These are phyloP conservation scores for Paraphoma chrysanthemicola DNA, from an alignment of 2,329 filamentous ascomycete species.

Conservation along the genomic window DNA sequence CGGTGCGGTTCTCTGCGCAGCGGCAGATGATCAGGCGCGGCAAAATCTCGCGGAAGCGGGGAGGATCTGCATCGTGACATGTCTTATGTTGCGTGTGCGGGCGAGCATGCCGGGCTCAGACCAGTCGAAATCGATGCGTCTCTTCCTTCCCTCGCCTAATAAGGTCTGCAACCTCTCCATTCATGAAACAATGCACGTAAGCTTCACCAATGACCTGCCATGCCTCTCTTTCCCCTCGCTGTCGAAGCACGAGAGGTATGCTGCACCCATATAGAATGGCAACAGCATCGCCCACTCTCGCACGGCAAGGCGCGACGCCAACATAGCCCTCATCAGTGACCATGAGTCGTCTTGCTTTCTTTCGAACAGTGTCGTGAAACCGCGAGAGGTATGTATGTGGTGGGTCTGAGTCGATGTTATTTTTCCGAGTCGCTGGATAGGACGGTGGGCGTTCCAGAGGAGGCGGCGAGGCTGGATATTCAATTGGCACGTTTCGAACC, in stretches of 20 bases:
- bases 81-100: no score
- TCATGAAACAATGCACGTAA: constrained; percentile 38
- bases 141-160: constrained; percentile 17
- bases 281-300: constrained; percentile 35
- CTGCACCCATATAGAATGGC: constrained; percentile 45
- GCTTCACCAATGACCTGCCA: constrained; percentile 40
- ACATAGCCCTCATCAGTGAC: constrained; percentile 30
- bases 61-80: no score
- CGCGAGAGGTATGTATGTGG: constrained; percentile 34
- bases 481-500: constrained; percentile 11
- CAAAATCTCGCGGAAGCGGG: no score
- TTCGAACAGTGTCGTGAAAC: constrained; percentile 37
- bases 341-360: constrained; percentile 39
- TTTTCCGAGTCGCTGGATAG: constrained; percentile 17
- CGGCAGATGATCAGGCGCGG: no score
- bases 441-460: constrained; percentile 20
- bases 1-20: no score
- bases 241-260: constrained; percentile 43
- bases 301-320: constrained; percentile 39
- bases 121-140: constrained; percentile 15
- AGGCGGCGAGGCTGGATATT: constrained; percentile 4
- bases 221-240: constrained; percentile 12
- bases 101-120: constrained; percentile 5
- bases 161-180: constrained; percentile 27
- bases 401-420: constrained; percentile 17